Percentiles rank a stretch among this genome's conserved stretches.
phyloP scores from a whole-genome alignment of 2,329 filamentous ascomycete genomes.

The Dactylonectria estremocensis region DNA sequence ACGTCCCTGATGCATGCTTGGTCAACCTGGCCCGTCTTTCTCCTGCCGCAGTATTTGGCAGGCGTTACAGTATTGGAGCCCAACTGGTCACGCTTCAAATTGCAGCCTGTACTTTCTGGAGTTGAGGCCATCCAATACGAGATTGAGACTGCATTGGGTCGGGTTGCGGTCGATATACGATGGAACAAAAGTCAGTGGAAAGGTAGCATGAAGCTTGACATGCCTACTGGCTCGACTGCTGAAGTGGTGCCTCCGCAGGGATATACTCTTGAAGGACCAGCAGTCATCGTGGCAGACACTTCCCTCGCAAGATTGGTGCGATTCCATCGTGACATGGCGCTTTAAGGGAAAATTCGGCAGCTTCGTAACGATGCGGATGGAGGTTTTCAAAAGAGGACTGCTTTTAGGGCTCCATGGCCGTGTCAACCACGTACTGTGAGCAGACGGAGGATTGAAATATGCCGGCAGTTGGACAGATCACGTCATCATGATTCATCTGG shows the following conservation, averaged over 20 bases:
- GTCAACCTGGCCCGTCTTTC: conserved; percentile 17
- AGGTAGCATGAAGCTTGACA: neutral
- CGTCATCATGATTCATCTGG: no score
- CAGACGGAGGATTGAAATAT: no score
- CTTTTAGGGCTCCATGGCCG: no score
- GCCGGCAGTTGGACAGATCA: no score
- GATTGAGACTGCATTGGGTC: neutral
- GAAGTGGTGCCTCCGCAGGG: neutral
- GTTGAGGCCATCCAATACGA: neutral
- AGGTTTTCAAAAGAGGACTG: no score
- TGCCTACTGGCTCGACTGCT: neutral
- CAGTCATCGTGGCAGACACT: no score
- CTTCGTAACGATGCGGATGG: no score
- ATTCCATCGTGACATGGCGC: no score
- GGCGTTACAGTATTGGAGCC: neutral
- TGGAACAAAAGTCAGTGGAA: neutral
- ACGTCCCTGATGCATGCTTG: conserved; percentile 4
- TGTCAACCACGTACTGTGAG: no score
- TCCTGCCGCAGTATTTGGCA: conserved; percentile 2
- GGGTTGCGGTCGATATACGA: neutral
- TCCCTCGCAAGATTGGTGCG: no score
- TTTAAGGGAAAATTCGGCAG: no score
- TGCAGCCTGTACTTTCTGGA: neutral
- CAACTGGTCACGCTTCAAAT: neutral
- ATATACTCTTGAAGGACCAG: no score